Evolutionary conservation across 495 filamentous ascomycete genomes (phyloP).

Genomic region (Podospora pseudocomata): DNA sequence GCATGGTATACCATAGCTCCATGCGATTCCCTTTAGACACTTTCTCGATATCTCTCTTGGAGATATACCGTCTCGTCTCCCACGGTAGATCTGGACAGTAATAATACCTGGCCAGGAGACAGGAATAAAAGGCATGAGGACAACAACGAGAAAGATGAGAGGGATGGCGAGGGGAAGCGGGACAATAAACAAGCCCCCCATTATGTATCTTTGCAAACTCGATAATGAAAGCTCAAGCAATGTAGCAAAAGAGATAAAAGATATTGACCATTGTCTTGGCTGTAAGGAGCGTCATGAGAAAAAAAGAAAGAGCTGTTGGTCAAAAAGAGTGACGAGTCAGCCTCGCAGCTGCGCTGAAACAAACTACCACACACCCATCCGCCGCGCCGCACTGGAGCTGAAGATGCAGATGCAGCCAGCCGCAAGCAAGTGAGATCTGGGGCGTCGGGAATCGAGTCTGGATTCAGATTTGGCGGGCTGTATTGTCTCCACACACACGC

Average conservation of each 20-base stretch:
- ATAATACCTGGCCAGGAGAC: not conserved
- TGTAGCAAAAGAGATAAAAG: too few relatives aligned
- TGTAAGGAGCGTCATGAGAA: not conserved
- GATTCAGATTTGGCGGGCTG: not conserved
- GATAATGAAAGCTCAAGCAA: too few relatives aligned
- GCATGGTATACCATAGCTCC: constrained; percentile 9
- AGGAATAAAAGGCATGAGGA: constrained; percentile 3
- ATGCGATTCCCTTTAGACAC: constrained; percentile 5
- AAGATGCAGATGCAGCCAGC: not conserved
- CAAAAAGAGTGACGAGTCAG: not conserved
- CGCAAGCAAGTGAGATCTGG: not conserved
- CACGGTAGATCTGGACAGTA: not conserved
- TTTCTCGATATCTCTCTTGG: not conserved
- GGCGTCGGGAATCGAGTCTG: not conserved
- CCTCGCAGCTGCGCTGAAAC: not conserved
- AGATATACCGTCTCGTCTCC: not conserved
- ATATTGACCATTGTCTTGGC: not conserved
- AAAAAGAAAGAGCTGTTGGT: not conserved
- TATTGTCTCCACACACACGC: not conserved
- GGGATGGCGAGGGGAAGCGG: constrained; percentile 13
- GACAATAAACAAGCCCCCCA: constrained; percentile 7
- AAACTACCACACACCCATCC: not conserved
- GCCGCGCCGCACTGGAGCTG: not conserved
- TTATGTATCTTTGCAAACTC: not conserved
- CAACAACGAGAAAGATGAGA: constrained; percentile 7